Evolutionary conservation across 23 red algal species (phyloP), one percentile per base, ranked within the genome.

Genomic region (Gracilaria domingensis): DNA sequence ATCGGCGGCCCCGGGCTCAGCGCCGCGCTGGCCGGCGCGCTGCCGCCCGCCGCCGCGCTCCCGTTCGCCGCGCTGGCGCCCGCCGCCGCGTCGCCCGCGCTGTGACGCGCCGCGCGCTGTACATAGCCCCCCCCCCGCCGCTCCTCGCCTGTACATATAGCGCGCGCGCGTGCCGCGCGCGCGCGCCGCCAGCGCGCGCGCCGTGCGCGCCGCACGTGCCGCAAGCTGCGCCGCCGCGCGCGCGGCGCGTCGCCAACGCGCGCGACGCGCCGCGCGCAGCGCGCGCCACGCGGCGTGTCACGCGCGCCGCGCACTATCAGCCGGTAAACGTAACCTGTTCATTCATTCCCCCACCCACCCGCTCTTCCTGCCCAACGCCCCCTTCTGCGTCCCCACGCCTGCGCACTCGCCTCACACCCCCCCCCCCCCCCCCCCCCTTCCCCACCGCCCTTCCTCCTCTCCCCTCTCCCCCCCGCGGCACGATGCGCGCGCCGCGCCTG

Each of bases 1-100:
- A 4, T 84, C 8, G 80, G 80, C 28, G 80, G 80, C 11, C 80
- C 80, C 3, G 80, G 80, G 14, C 61, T 84, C 57, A 61, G 80
- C 30, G 56, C 61, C 14, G 80, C 57, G n/a, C 25, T 84, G 11
- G 80, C 80, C 16, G 80, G 80, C 61, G 42, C 66, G 54, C 40
- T 84, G 24, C 59, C 59, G 59, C 59, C 59, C 42, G 42, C 5
- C 8, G 24, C 24, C 59, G 1, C 29, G 0, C 3, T 4, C 59
- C 24, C 24, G 4, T 62, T 62, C 24, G 59, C 24, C 24, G 59
- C 59, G 26, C 18, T 62, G 59, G 59, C 59, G 24, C 51, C 51
- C 51, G 51, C 51, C 51, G 51, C 51, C 8, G 51, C 51, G 17
- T 55, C 51, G 51, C 51, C 51, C 51, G 13, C 9, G 1, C 8